A percentile compares a stretch with the other conserved stretches of the same genome.
phyloP scores from a whole-genome alignment of 306 rosid genomes.

The Vigna reflexopilosa region DNA sequence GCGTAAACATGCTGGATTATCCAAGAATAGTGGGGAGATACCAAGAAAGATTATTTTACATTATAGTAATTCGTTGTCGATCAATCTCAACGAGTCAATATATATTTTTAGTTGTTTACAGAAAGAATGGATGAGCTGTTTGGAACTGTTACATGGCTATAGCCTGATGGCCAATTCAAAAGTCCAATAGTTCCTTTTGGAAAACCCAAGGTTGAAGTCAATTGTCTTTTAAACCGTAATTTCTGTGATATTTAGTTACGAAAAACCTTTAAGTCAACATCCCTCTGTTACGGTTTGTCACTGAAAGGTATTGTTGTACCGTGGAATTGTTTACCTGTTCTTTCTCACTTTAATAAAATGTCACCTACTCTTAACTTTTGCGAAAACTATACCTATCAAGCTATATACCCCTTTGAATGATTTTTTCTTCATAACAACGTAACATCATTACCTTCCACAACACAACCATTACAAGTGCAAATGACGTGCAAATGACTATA shows the following conservation, averaged over 20 bases:
- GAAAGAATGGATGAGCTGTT: neutral
- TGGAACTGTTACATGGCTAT: neutral
- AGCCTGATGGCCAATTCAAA: neutral
- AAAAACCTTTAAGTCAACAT: neutral
- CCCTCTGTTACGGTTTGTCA: neutral
- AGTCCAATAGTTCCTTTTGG: neutral
- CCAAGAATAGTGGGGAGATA: neutral
- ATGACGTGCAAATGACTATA: neutral
- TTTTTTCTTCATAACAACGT: neutral
- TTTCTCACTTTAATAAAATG: neutral
- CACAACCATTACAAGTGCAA: neutral
- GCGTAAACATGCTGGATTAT: neutral
- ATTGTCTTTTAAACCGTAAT: neutral
- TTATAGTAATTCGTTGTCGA: neutral
- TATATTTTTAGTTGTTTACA: neutral
- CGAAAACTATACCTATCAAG: constrained; percentile 8
- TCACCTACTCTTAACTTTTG: neutral
- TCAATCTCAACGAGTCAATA: neutral
- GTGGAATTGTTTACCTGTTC: neutral
- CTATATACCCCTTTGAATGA: neutral
- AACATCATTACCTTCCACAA: neutral
- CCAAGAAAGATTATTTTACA: neutral
- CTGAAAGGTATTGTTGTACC: neutral
- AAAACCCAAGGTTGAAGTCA: neutral
- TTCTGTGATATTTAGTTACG: neutral